phyloP scores from a whole-genome alignment of 306 rosid genomes.

The Adenanthera pavonina region DNA sequence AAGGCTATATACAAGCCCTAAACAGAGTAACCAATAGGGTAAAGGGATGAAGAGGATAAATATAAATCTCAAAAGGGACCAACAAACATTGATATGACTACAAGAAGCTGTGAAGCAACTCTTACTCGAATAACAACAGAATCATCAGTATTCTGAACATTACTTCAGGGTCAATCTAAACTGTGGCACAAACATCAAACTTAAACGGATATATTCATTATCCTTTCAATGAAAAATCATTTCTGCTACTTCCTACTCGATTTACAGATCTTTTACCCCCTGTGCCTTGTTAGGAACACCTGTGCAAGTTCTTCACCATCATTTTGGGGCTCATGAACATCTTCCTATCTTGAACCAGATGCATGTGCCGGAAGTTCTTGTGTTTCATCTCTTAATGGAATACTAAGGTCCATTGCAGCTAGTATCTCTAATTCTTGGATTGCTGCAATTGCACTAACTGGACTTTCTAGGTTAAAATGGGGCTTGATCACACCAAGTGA shows the following conservation, averaged over 20 bases:
- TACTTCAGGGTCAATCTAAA: constrained; percentile 39
- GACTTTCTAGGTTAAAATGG: constrained; percentile 57
- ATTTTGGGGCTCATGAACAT: constrained; percentile 36
- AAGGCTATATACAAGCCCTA: background rate
- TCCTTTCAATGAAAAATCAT: constrained; percentile 61
- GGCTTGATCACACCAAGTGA: constrained; percentile 68
- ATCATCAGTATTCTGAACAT: constrained; percentile 43
- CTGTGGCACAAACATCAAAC: constrained; percentile 49
- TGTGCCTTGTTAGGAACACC: constrained; percentile 44
- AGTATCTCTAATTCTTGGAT: constrained; percentile 72
- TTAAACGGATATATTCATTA: constrained; percentile 51
- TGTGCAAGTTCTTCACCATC: constrained; percentile 47
- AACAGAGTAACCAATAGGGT: no score
- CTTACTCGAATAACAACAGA: constrained; percentile 42
- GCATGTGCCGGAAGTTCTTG: constrained; percentile 26
- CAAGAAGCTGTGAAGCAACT: constrained; percentile 38
- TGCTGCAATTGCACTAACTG: constrained; percentile 53
- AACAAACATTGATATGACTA: constrained; percentile 29
- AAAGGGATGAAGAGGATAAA: background rate
- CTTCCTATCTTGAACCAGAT: constrained; percentile 45
- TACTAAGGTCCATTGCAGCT: constrained; percentile 60
- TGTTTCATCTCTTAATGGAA: constrained; percentile 55
- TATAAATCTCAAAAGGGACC: background rate
- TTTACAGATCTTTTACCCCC: constrained; percentile 64
- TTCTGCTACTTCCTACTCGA: constrained; percentile 66